Evolutionary conservation across 495 filamentous ascomycete genomes (phyloP), one percentile per base, ranked within the genome.

Genomic region (Apiosordaria backusii): DNA sequence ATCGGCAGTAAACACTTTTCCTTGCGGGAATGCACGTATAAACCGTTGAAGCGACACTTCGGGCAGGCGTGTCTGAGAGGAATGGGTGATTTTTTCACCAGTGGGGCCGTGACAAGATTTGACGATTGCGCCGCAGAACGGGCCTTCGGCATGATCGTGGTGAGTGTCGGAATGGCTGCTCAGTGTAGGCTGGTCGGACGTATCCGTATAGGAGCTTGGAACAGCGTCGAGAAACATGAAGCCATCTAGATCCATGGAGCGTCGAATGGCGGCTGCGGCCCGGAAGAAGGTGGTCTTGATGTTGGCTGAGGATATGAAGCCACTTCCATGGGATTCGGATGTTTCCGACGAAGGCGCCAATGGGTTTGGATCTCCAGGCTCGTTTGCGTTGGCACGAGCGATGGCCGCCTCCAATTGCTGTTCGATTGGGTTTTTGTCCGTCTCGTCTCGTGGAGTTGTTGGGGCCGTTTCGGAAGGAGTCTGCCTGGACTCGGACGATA

Each of bases 161-260:
- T 50, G 22, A 7, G 35, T 7, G 16, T n/a, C n/a, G 13, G 50
- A 15, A n/a, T 25, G 3, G 15, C 68, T 63, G n/a, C 1, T 0
- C 59, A 57, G 60, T 18, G 50, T 9, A 57, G 61, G 63, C 35
- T 59, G 68, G 29, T 68, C 64, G 5, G 68, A 27, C 25, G 26
- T 54, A 26, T 73, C 60, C 0, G 60, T 29, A 21, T 70, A 76
- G 2, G 77, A 65, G 35, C 77, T 80, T 0, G 82, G 72, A 19
- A 69, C 72, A 5, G 72, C 81, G 73, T 85, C 82, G 21, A 82
- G 72, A 53, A 83, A 85, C 24, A 81, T 70, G 4, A 82, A 77
- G 9, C 83, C 83, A 53, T 85, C 81, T 10, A 81, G 75, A n/a
- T 76, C 74, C 63, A 83, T 81, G 16, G 80, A 75, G 58, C 82